Percentiles rank a stretch among this genome's conserved stretches.
phyloP scores from a whole-genome alignment of 805 yeast genomes.

The Metschnikowia bowlesiae region DNA sequence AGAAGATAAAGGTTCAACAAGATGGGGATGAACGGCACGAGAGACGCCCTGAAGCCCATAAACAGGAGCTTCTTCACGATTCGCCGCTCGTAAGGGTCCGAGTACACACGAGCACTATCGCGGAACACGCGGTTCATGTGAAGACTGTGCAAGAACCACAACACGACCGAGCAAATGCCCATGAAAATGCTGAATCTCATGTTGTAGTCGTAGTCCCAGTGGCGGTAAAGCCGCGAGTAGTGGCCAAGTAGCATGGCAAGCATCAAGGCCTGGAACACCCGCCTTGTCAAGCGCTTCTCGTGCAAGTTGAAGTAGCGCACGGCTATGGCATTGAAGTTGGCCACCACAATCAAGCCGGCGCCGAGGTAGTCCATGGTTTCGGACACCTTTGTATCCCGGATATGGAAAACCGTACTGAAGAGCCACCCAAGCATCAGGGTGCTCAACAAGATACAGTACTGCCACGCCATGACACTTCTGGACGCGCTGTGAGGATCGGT shows the following conservation, averaged over 20 bases:
- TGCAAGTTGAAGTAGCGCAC: conserved; percentile 28
- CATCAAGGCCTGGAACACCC: conserved; percentile 19
- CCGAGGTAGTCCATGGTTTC: conserved; percentile 42
- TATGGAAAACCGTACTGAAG: conserved; percentile 36
- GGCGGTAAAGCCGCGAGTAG: conserved; percentile 20
- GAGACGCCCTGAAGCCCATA: conserved; percentile 23
- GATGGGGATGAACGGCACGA: conserved; percentile 34
- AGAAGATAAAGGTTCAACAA: conserved; percentile 31
- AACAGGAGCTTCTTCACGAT: conserved; percentile 29
- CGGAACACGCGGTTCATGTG: conserved; percentile 15
- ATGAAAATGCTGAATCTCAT: conserved; percentile 26
- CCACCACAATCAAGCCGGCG: conserved; percentile 34
- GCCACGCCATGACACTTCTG: conserved; percentile 24
- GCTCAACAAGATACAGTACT: conserved; percentile 25
- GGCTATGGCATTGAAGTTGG: conserved; percentile 32
- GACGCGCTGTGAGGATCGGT: conserved; percentile 8
- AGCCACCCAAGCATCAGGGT: conserved; percentile 35
- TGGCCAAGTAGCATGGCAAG: conserved; percentile 23
- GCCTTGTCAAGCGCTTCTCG: conserved; percentile 8
- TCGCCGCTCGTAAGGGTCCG: conserved; percentile 38
- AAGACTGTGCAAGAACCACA: conserved; percentile 35
- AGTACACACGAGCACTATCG: conserved; percentile 19
- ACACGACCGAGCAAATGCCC: conserved; percentile 25
- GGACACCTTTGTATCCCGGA: conserved; percentile 32
- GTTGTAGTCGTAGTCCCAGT: conserved; percentile 41